Evolutionary conservation across 306 rosid genomes (phyloP).

Genomic region (Malus asiatica): DNA sequence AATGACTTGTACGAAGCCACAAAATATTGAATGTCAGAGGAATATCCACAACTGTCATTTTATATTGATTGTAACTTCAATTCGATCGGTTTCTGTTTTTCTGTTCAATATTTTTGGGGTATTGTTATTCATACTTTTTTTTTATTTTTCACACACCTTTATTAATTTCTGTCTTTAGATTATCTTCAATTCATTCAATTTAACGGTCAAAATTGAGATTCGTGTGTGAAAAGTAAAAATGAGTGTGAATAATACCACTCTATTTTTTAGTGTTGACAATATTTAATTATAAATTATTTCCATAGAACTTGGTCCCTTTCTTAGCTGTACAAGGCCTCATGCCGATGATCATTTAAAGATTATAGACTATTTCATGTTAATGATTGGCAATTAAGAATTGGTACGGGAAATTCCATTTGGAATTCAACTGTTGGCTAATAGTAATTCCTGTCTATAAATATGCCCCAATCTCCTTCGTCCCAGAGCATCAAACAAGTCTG

Average conservation of each 20-base stretch:
- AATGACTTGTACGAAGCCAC: neutral
- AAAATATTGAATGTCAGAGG: neutral
- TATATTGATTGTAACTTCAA: neutral
- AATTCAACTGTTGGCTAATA: neutral
- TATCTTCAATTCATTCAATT: too few relatives aligned
- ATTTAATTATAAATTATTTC: neutral
- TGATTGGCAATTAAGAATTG: slow-evolving; percentile 20
- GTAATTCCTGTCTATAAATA: slow-evolving; percentile 29
- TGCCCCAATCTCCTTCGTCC: slow-evolving; percentile 3
- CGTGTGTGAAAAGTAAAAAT: rapidly evolving
- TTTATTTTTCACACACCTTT: too few relatives aligned
- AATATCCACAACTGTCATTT: neutral
- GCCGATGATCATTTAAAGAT: slow-evolving; percentile 10
- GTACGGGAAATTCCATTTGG: neutral
- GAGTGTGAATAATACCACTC: too few relatives aligned
- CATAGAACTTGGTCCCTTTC: slow-evolving; percentile 13
- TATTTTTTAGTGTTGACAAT: neutral
- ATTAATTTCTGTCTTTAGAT: too few relatives aligned
- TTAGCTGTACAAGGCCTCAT: slow-evolving; percentile 22
- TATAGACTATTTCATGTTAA: slow-evolving; percentile 17
- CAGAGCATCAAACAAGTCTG: slow-evolving; percentile 19
- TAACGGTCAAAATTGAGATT: too few relatives aligned
- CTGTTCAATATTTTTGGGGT: neutral
- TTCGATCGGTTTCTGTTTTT: neutral
- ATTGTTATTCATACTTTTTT: too few relatives aligned